Percentiles rank a stretch among this genome's conserved stretches.
phyloP scores from a whole-genome alignment of 2,329 filamentous ascomycete genomes.

The Neofusicoccum umdonicola region DNA sequence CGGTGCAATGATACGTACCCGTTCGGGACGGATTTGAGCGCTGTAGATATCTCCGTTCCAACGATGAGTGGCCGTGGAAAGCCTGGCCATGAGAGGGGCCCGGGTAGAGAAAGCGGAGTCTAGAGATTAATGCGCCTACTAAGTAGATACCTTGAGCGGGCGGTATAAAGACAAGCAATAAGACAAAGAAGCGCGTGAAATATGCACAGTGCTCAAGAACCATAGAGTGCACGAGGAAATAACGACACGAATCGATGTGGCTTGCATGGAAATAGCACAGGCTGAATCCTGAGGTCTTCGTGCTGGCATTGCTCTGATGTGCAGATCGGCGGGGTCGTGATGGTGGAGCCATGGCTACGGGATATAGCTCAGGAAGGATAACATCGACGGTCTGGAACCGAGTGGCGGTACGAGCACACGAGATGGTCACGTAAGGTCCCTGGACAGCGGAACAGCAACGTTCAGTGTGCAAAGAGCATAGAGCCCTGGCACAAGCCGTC shows the following conservation, averaged over 20 bases:
- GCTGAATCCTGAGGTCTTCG: no score
- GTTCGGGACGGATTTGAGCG: background rate
- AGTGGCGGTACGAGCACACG: no score
- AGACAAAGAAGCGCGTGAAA: background rate
- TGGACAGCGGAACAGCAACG: no score
- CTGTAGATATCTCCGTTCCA: background rate
- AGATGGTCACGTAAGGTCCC: no score
- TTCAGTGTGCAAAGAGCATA: no score
- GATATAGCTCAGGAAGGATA: no score
- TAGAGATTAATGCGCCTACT: background rate
- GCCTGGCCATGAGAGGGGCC: background rate
- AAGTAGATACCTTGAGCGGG: background rate
- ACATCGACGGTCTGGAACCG: no score
- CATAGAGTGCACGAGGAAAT: background rate
- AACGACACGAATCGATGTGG: background rate
- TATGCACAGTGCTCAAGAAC: background rate
- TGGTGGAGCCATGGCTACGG: background rate
- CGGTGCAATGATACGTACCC: background rate
- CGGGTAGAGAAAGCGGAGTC: background rate
- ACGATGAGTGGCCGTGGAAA: background rate
- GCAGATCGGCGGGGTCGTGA: background rate
- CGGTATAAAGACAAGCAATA: background rate
- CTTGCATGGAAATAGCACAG: background rate
- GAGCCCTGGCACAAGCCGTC: no score
- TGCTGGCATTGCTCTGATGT: no score